These are phyloP conservation scores for Penicillium paradoxum DNA, from an alignment of 495 filamentous ascomycete species.

Conservation along the genomic window DNA sequence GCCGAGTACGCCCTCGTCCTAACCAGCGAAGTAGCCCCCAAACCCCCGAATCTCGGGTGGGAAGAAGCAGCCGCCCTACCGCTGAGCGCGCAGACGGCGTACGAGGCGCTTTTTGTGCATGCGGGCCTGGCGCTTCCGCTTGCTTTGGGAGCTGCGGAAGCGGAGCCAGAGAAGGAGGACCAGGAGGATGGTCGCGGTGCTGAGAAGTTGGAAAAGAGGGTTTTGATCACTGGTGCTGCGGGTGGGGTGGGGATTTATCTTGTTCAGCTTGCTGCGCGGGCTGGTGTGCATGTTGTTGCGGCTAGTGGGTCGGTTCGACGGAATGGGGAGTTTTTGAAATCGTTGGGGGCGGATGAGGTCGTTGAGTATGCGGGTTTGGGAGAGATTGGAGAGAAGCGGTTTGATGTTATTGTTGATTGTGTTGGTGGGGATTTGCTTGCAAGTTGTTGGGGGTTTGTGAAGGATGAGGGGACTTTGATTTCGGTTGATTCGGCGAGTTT, in stretches of 20 bases:
- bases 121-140: constrained; percentile 7
- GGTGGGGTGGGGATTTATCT: constrained; percentile 34
- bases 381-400: not conserved
- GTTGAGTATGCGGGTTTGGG: constrained; percentile 25
- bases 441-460: constrained; percentile 23
- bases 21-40: constrained; percentile 23
- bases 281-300: constrained; percentile 23
- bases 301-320: constrained; percentile 25
- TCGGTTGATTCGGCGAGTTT: constrained; percentile 33
- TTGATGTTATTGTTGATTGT: constrained; percentile 33
- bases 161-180: not conserved
- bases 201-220: not conserved
- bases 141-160: not conserved
- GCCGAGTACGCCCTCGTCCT: constrained; percentile 27
- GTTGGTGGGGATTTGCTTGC: constrained; percentile 29
- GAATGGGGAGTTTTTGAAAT: constrained; percentile 26
- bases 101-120: constrained; percentile 31
- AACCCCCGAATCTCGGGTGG: constrained; percentile 19
- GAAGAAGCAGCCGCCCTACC: constrained; percentile 28
- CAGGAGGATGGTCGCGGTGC: not conserved
- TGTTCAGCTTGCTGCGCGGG: constrained; percentile 27
- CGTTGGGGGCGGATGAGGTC: constrained; percentile 25
- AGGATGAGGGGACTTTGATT: constrained; percentile 20
- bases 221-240: constrained; percentile 32
- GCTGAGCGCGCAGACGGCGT: constrained; percentile 32